Base-by-base conservation (phyloP, 2,329 filamentous ascomycete genomes). In the Claviceps sp. region DNA sequence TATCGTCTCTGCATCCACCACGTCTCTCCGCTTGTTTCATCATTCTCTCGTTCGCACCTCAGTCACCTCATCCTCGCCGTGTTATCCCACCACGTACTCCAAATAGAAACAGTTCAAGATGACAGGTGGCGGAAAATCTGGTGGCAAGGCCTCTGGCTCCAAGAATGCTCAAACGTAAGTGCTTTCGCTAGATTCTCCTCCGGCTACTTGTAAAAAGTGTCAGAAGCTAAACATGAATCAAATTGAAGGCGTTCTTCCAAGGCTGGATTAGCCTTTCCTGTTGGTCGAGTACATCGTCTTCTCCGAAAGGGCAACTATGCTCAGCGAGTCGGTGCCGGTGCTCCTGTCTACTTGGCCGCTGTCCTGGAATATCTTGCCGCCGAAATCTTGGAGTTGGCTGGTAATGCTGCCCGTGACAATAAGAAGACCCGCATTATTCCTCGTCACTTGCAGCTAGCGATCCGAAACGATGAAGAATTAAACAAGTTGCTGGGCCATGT, bases 381-480 rank as follows among this genome's bases (percentile, higher is more conserved):
- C 61, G 93, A 98, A 79, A 96, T 98, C 64, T 89, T 98, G 67
- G 93, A 98, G 77, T 77, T 98, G 76, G 93, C 93, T 71, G 93
- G 93, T 65, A 98, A 98, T 73, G 93, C 93, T 65, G 93, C 93
- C 59, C 91, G 93, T 65, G 93, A 98, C 78, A 96, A 97, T 85
- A 98, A 98, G 88, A 97, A 97, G 86, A 98, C 91, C 60, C 90
- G 93, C 86, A 98, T 98, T 77, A 98, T 97, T 56, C 93, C 93
- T 60, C 89, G 93, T 74, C 93, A 98, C 75, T 83, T 98, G 47
- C 93, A 98, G 79, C 88, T 98, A 63, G 93, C 93, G 74, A 98
- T 98, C 78, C 85, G 93, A 68, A 96, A 96, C 77, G 91, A 97
- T 73, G 91, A 97, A 82, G 93, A 98, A 76, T 73, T 97, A 86